Evolutionary conservation across 2,329 filamentous ascomycete genomes (phyloP).

Genomic region (Mollisiaceae sp.): DNA sequence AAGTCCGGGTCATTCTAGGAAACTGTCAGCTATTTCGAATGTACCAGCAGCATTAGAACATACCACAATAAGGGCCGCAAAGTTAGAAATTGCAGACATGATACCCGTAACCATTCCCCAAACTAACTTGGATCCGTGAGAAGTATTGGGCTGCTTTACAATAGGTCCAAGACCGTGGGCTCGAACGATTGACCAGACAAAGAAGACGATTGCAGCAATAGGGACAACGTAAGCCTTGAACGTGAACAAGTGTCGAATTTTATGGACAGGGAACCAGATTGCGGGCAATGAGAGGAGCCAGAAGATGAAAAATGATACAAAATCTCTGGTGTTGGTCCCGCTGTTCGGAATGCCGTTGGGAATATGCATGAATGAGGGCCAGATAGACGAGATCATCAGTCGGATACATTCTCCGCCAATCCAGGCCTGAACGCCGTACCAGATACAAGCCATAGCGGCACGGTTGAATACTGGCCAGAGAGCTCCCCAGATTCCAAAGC

Average conservation of each 20-base stretch:
- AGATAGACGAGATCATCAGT: conserved; percentile 87
- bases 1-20: conserved; percentile 75
- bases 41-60: conserved; percentile 41
- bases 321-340: conserved; percentile 76
- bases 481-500: conserved; percentile 88
- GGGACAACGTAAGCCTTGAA: conserved; percentile 88
- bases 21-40: conserved; percentile 44
- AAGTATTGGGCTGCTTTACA: conserved; percentile 67
- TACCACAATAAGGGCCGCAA: conserved; percentile 78
- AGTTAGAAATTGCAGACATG: conserved; percentile 90
- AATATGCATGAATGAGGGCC: conserved; percentile 64
- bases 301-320: conserved; percentile 85
- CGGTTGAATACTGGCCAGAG: conserved; percentile 90
- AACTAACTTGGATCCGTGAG: conserved; percentile 70
- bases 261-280: conserved; percentile 88
- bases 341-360: conserved; percentile 71
- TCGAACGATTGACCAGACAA: conserved; percentile 83
- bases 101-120: conserved; percentile 87
- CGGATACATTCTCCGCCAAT: conserved; percentile 87
- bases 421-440: conserved; percentile 86
- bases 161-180: conserved; percentile 86
- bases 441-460: conserved; percentile 80
- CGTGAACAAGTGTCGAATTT: conserved; percentile 88
- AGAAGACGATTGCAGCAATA: conserved; percentile 80
- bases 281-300: conserved; percentile 82